Base-by-base conservation (phyloP, 1,284 basidiomycete species). In the Taiwanofungus camphoratus region DNA sequence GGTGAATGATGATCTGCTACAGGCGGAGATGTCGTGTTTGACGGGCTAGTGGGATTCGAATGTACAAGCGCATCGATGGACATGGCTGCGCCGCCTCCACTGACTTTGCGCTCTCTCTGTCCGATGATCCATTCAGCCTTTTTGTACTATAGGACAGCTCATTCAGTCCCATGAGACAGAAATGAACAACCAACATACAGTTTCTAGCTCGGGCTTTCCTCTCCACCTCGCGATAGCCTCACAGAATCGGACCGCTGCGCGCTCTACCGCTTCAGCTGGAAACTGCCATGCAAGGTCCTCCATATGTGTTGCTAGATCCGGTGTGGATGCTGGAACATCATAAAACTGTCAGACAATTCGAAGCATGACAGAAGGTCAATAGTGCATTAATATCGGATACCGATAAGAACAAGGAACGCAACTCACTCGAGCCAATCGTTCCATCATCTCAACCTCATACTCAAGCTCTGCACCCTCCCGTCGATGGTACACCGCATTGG, bases 171-270 rank as follows among this genome's bases (percentile, higher is more conserved):
- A 20, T 15, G 26, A 7, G 35, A 42, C 8, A 39, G 8, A 21
- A 26, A 33, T 35, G 13, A 35, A 13, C 40, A 13, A 12, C 5
- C 8, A 1, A 56, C 75, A 53, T 52, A 88, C 87, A 4, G 77
- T 84, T 62, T 88, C 85, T 7, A 90, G 69, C 52, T 89, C 86
- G 19, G 87, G 87, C 54, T 82, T 85, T 4, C 87, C 87, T 50
- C 85, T 68, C 87, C 87, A 90, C 40, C 74, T 74, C 1, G 82
- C 77, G 35, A 89, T 71, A 19, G 83, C 83, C 57, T 90, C 87
- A 52, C 82, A 87, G 55, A 87, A 90, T 39, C 85, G 67, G 3
- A 88, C 69, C 0, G 82, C 77, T 18, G 83, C 81, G 18, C 85
- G 74, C 54, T 90, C 87, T 18, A 88, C 74, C n/a, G 82, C 80